These are phyloP conservation scores for Tardiomyces blankii DNA, from an alignment of 1,139 yeast genomes.

Conservation along the genomic window DNA sequence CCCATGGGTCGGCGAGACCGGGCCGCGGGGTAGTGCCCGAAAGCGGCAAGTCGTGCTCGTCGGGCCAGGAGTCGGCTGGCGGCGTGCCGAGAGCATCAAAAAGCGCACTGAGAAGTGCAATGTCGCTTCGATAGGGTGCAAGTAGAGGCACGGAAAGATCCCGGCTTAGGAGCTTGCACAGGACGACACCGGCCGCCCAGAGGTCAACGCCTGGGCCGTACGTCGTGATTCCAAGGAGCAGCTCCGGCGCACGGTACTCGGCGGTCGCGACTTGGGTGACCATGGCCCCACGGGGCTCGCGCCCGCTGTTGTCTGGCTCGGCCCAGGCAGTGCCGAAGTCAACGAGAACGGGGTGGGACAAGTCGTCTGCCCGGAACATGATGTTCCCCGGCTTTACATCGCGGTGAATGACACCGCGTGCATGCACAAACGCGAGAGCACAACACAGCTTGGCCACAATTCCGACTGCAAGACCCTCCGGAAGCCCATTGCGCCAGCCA, in stretches of 20 bases:
- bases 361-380: conserved; percentile 31
- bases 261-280: conserved; percentile 59
- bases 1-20: too few relatives aligned
- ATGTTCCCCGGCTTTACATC: conserved; percentile 81
- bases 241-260: conserved; percentile 75
- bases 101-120: conserved; percentile 51
- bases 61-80: conserved; percentile 37
- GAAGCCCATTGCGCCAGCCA: conserved; percentile 22
- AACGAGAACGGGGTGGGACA: conserved; percentile 26
- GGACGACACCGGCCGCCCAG: conserved; percentile 68
- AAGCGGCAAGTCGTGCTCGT: conserved; percentile 6
- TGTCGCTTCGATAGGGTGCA: conserved; percentile 38
- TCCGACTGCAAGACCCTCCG: conserved; percentile 14
- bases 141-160: conserved; percentile 34
- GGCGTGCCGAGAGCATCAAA: conserved; percentile 67
- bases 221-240: conserved; percentile 50
- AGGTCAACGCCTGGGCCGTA: conserved; percentile 61
- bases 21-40: too few relatives aligned
- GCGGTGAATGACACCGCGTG: conserved; percentile 64
- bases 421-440: conserved; percentile 45
- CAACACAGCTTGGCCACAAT: conserved; percentile 35
- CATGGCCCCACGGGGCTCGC: conserved; percentile 33
- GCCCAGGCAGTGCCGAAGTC: conserved; percentile 75
- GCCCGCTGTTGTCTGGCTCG: conserved; percentile 27
- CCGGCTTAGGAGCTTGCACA: conserved; percentile 39